Evolutionary conservation across 2,329 filamentous ascomycete species (phyloP), one percentile per base, ranked within the genome.

Genomic region (Dothidotthia symphoricarpi): DNA sequence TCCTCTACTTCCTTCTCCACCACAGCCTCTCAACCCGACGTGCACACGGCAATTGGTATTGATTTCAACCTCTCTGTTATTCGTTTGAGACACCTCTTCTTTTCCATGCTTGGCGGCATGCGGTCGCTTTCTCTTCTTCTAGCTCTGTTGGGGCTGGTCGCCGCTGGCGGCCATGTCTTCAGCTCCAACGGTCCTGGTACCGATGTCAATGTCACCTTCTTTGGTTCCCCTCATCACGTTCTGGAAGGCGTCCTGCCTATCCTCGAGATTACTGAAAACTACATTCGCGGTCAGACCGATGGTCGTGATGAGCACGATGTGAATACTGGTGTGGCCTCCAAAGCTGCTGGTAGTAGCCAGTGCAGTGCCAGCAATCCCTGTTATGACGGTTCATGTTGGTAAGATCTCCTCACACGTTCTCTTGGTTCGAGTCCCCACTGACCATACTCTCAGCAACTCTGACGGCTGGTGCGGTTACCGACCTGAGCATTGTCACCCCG

Each of bases 401-500:
- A 47, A 13, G 30, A 25, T 3, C 13, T 40, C 14, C 43, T 46
- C 47, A 37, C 5, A 40, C 37, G 1, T 13, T 27, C 8, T 24
- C 2, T 14, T 22, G 11, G 9, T 10, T n/a, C 1, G 4, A 9
- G 22, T 8, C n/a, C 2, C 11, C 3, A 2, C n/a, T 25, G 5
- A 13, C 13, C 3, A 8, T 14, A 13, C n/a, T 17, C 22, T 37
- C 10, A 42, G 8, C 14, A 11, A 30, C 11, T 9, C 3, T 2
- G 8, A 49, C 19, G 45, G 45, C 8, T 17, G 36, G 17, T 51
- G 48, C 11, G 45, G 40, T 13, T 51, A 43, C 16, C 41, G 43
- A 3, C 38, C 43, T 11, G 46, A 51, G 19, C 45, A 51, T 31
- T 51, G 51, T 32, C 31, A 31, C 16, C 36, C 31, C 22, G n/a